A percentile compares a stretch with the other conserved stretches of the same genome.
Evolutionary conservation across 2,329 filamentous ascomycete species (phyloP).

Genomic region (Claviceps cyperi): DNA sequence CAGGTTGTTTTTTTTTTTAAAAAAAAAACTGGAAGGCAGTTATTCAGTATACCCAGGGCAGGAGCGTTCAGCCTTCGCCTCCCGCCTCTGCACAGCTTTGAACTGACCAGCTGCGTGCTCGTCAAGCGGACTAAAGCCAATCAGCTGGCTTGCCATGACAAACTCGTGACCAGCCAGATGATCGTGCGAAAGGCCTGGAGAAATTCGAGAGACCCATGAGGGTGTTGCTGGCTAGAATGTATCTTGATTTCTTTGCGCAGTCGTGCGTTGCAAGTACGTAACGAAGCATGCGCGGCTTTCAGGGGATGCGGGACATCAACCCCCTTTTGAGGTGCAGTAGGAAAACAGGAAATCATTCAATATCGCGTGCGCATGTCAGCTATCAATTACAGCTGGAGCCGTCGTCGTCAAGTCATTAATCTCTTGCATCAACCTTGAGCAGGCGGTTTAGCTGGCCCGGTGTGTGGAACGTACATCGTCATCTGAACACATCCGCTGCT

Average conservation of each 20-base stretch:
- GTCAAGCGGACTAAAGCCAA: neutral
- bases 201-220: neutral
- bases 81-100: neutral
- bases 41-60: neutral
- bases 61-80: neutral
- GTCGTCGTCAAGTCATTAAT: neutral
- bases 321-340: too few relatives aligned
- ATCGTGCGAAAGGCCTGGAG: neutral
- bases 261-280: neutral
- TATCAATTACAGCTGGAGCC: too few relatives aligned
- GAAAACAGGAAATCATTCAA: too few relatives aligned
- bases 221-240: neutral
- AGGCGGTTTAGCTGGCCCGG: neutral
- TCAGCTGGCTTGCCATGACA: neutral
- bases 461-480: neutral
- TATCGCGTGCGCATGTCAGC: too few relatives aligned
- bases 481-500: neutral
- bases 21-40: too few relatives aligned
- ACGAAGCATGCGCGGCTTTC: neutral
- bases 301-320: neutral
- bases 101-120: neutral
- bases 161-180: neutral
- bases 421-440: neutral
- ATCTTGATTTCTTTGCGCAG: neutral
- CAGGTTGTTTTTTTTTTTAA: too few relatives aligned